Base-by-base conservation (phyloP, 2,329 filamentous ascomycete species). In the Talaromyces sp. region DNA sequence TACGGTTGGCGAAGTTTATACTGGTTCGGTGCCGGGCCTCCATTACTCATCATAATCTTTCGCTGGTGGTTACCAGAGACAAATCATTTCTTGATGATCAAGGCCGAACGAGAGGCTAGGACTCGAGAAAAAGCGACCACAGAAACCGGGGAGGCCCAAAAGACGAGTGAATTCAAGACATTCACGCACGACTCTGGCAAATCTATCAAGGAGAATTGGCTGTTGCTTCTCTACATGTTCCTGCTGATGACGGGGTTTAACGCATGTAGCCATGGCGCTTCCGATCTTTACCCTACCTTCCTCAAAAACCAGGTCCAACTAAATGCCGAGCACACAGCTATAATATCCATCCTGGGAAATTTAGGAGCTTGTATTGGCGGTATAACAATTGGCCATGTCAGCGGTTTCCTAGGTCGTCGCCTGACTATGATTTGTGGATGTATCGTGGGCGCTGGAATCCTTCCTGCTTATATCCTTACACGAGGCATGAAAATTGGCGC, bases 31-130 rank as follows among this genome's bases (percentile, higher is more conserved):
- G 74, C 77, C 8, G 73, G 70, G 3, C 77, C 75, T 7, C 77
- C 77, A 1, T 64, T 78, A 3, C 65, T 78, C 11, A 75, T 79
- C 77, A 95, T 95, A 72, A 70, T 86, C 58, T 91, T 90, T 81
- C 88, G 91, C 31, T 81, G 92, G 37, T 85, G 84, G 74, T 82
- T 95, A 0, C 89, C 90, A 15, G 92, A 95, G 79, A 95, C 91
- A 0, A 80, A 89, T 35, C 84, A 87, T 2, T 94, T 89, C 76
- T 83, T 69, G 41, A 69, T 69, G 11, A 70, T 71, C 64, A 68
- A 70, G 45, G 69, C 69, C 2, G 69, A 70, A 43, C 68, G 70
- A 7, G 70, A 71, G 35, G 69, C 66, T 19, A 66, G 65, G 11
- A 66, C 43, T 2, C 54, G 50, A 15, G 41, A 64, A 22, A 50